Evolutionary conservation across 2,329 filamentous ascomycete species (phyloP).

Genomic region (Claviceps purpurea): DNA sequence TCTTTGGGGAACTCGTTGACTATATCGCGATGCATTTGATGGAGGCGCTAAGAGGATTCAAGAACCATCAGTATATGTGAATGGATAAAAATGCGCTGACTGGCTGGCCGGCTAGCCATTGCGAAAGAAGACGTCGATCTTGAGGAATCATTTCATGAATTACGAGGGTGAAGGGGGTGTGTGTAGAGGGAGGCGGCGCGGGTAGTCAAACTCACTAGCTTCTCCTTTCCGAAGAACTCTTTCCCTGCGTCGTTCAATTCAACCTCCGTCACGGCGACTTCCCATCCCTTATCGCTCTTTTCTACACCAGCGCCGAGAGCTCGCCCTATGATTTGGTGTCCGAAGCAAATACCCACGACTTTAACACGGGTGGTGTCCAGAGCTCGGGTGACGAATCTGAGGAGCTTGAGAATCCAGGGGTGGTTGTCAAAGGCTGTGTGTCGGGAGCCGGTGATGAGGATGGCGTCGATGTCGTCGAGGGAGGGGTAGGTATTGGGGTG

Average conservation of each 20-base stretch:
- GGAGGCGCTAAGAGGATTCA: conserved; percentile 18
- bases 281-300: conserved; percentile 28
- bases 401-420: conserved; percentile 30
- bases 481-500: conserved; percentile 54
- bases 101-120: neutral
- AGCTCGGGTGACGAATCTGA: conserved; percentile 22
- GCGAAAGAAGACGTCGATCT: neutral
- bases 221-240: conserved; percentile 23
- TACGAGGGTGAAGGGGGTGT: too few relatives aligned
- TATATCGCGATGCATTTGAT: conserved; percentile 36
- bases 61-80: conserved; percentile 6
- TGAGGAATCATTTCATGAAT: too few relatives aligned
- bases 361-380: conserved; percentile 42
- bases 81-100: too few relatives aligned
- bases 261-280: conserved; percentile 29
- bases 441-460: conserved; percentile 69
- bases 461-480: conserved; percentile 62
- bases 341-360: conserved; percentile 37
- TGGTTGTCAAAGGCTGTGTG: conserved; percentile 29
- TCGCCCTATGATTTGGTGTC: conserved; percentile 33
- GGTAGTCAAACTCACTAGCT: conserved; percentile 13
- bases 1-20: conserved; percentile 25
- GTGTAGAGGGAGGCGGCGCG: too few relatives aligned
- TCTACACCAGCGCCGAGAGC: conserved; percentile 25
- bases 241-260: conserved; percentile 26